Percentiles rank a stretch among this genome's conserved stretches.
Evolutionary conservation across 495 filamentous ascomycete genomes (phyloP).

Genomic region (Talaromyces liani): DNA sequence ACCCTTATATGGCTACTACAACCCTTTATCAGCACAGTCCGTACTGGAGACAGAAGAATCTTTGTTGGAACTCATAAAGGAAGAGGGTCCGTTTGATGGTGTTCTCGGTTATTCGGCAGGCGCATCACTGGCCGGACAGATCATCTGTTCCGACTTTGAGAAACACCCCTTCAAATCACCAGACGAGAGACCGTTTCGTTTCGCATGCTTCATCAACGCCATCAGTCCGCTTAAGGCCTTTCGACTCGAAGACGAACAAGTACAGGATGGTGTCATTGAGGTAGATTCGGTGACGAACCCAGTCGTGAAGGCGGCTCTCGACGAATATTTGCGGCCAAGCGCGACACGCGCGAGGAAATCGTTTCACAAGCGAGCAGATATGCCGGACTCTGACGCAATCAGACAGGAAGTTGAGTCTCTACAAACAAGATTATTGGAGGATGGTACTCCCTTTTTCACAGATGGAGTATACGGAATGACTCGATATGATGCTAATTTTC

Average conservation of each 20-base stretch:
- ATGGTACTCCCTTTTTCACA: neutral
- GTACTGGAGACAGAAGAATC: constrained; percentile 9
- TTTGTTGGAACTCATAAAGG: constrained; percentile 5
- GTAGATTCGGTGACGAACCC: constrained; percentile 3
- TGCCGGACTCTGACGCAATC: neutral
- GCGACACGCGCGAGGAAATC: constrained; percentile 5
- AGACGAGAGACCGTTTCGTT: constrained; percentile 11
- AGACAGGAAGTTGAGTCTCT: constrained; percentile 1
- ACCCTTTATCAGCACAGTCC: constrained; percentile 5
- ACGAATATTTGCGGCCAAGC: constrained; percentile 1
- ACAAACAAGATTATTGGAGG: neutral
- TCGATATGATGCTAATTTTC: constrained; percentile 1
- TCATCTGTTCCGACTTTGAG: constrained; percentile 10
- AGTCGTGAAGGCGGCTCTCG: neutral
- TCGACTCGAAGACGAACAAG: constrained; percentile 1
- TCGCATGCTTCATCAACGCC: constrained; percentile 12
- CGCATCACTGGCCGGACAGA: constrained; percentile 13
- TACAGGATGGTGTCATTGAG: neutral
- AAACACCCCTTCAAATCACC: constrained; percentile 11
- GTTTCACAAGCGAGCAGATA: neutral
- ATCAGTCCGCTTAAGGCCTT: constrained; percentile 8
- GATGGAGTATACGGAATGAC: constrained; percentile 6
- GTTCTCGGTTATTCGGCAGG: constrained; percentile 14
- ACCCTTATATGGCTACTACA: constrained; percentile 11
- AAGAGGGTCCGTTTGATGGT: constrained; percentile 15